Evolutionary conservation across 1,284 basidiomycete species (phyloP).

Genomic region (Malassezia obtusa): DNA sequence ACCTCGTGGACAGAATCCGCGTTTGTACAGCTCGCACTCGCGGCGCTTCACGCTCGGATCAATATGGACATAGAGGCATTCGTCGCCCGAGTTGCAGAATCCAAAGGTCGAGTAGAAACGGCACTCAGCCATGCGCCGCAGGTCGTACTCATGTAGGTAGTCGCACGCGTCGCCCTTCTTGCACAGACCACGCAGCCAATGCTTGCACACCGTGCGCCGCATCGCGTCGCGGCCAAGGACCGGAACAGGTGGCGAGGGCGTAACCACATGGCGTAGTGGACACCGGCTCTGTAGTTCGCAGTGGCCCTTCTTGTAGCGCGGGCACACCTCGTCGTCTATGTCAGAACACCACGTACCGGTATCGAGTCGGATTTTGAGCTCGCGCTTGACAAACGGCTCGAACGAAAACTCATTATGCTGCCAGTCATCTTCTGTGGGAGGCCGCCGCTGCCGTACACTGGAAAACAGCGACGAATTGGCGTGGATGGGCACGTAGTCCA

Average conservation of each 20-base stretch:
- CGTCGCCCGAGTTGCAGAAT: conserved; percentile 93
- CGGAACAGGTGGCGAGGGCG: conserved; percentile 16
- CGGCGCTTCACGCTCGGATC: conserved; percentile 67
- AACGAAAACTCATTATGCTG: conserved; percentile 73
- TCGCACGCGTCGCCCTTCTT: conserved; percentile 98
- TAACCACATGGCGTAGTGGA: conserved; percentile 30
- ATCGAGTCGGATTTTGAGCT: conserved; percentile 80
- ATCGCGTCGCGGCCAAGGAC: conserved; percentile 49
- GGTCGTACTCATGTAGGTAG: conserved; percentile 97
- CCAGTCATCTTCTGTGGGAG: conserved; percentile 14
- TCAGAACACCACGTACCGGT: conserved; percentile 49
- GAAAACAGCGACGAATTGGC: conserved; percentile 15
- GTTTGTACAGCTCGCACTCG: conserved; percentile 87
- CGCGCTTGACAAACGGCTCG: conserved; percentile 72
- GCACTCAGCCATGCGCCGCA: conserved; percentile 97
- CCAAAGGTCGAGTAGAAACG: conserved; percentile 98
- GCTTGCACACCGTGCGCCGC: conserved; percentile 75
- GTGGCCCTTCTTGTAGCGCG: conserved; percentile 20
- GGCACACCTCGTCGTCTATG: conserved; percentile 53
- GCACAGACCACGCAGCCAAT: conserved; percentile 94
- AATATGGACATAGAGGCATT: conserved; percentile 96
- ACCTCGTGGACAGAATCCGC: conserved; percentile 69
- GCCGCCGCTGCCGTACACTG: conserved; percentile 13
- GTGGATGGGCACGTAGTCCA: conserved; percentile 15
- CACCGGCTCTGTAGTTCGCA: conserved; percentile 28